These are phyloP conservation scores for Linnemannia hyalina DNA, from an alignment of 192 early-diverging fungal genomes.

Conservation along the genomic window DNA sequence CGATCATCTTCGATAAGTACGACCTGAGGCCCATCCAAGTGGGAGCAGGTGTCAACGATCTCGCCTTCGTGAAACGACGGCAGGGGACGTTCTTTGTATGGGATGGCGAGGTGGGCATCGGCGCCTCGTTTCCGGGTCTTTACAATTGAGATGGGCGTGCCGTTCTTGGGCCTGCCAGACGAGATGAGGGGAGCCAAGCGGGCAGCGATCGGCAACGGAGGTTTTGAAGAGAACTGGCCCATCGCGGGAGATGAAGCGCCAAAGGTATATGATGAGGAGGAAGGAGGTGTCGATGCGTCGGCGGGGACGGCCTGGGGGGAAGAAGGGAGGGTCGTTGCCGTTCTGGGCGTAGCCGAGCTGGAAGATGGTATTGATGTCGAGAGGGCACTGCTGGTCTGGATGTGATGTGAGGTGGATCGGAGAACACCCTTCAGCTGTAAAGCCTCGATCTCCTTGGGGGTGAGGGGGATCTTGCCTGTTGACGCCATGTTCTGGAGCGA, in stretches of 20 bases:
- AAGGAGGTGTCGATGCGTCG: not conserved
- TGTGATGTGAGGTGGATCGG: slow-evolving; percentile 1
- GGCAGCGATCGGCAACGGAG: slow-evolving; percentile 27
- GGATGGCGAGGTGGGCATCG: slow-evolving; percentile 17
- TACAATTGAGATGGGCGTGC: not conserved
- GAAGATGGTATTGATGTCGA: not conserved
- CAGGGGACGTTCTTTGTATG: slow-evolving; percentile 16
- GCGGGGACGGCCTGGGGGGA: not conserved
- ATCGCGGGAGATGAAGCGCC: not conserved
- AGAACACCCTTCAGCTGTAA: slow-evolving; percentile 34
- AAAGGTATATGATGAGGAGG: not conserved
- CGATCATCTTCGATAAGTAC: not conserved
- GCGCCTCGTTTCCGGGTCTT: not conserved
- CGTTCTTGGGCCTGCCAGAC: not conserved
- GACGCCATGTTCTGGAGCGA: slow-evolving; percentile 31
- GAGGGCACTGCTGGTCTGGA: not conserved
- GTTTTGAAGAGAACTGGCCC: slow-evolving; percentile 7
- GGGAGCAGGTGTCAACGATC: slow-evolving; percentile 53
- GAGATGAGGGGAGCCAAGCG: slow-evolving; percentile 22
- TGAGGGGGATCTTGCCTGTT: slow-evolving; percentile 17
- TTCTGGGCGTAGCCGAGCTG: not conserved
- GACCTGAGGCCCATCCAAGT: slow-evolving; percentile 9
- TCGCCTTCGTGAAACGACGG: slow-evolving; percentile 31
- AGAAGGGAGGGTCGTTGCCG: not conserved
- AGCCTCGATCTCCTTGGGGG: slow-evolving; percentile 29